Base-by-base conservation (phyloP, 306 rosid species). In the Luffa aegyptiaca region DNA sequence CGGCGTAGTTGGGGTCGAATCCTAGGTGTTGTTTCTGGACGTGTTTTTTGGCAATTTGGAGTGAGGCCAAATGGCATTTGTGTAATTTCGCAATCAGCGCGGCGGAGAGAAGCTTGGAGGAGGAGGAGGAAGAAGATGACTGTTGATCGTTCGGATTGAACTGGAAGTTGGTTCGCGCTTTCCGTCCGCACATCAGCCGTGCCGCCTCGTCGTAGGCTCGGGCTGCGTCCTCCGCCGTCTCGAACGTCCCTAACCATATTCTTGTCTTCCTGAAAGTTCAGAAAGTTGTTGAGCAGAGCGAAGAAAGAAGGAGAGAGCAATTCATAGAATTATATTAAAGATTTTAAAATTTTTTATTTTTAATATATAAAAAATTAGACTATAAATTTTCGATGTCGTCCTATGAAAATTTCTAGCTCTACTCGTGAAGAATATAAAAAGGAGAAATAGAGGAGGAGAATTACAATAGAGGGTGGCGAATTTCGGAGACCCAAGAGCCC, bases 401-500 rank as follows among this genome's bases (percentile, higher is more conserved):
- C 63, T n/a, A 0, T 58, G 41, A 26, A 61, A 61, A 31, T 31
- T 61, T 58, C 6, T 6, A 4, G 12, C 36, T 21, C 13, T 10
- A 3, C 6, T 21, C 36, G 2, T 58, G 13, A 26, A 20, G 12
- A 55, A 75, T 4, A 76, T 37, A 48, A 16, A 69, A 56, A 44
- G 63, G 45, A 58, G 5, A 3, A 21, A 62, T 4, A 9, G 35
- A 53, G 5, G 36, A 18, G n/a, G 51, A 41, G 55, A 79, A 35
- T 87, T 90, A 95, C 99, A 95, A 81, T 37, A 95, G 84, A 49
- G 99, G 99, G 83, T 95, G 99, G 42, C 99, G 95, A 84, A 95
- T 95, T 86, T 95, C 99, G 6, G 99, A 95, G 79, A 95, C 99
- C 99, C 99, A 95, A 81, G 99, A 95, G 72, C 99, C 99, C 99